A percentile compares a stretch with the other conserved stretches of the same genome.
Conservation (phyloP, 345 rosid species). For the Ceriops tagal region DNA sequence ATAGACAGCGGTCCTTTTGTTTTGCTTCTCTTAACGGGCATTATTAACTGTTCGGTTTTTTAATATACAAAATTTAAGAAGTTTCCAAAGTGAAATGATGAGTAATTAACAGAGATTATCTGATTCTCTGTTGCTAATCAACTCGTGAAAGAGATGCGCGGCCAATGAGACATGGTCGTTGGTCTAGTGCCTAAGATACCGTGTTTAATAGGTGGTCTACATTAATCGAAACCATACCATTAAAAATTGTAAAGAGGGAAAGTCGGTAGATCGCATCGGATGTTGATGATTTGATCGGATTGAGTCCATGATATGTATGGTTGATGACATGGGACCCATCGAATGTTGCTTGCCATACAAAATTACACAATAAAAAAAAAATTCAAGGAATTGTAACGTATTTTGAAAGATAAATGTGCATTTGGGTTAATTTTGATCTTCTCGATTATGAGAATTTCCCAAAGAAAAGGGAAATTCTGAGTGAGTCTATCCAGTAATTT, state of each 20-base stretch:
- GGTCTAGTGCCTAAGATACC: constrained; percentile 4
- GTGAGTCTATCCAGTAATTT: too few species aligned
- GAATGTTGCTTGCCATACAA: constrained; percentile 15
- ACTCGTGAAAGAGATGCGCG: constrained; percentile 10
- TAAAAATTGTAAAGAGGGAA: constrained; percentile 8
- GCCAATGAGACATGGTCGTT: constrained; percentile 3
- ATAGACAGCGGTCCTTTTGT: background rate
- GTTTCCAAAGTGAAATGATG: constrained; percentile 8
- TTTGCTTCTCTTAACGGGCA: background rate
- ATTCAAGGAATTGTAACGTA: background rate
- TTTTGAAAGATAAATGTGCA: background rate
- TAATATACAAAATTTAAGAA: background rate
- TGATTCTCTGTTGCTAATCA: constrained; percentile 10
- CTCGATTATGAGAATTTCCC: background rate
- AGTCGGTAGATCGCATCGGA: constrained; percentile 72
- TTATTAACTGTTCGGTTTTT: background rate
- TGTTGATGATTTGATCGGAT: constrained; percentile 55
- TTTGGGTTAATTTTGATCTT: background rate
- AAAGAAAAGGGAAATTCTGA: too few species aligned
- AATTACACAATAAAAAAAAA: background rate
- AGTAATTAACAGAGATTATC: background rate
- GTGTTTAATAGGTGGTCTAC: constrained; percentile 4
- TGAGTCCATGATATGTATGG: constrained; percentile 35
- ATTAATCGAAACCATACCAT: constrained; percentile 2
- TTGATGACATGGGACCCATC: constrained; percentile 22